Base-by-base conservation (phyloP, 2,329 filamentous ascomycete genomes). In the Dothideomycetes sp. region DNA sequence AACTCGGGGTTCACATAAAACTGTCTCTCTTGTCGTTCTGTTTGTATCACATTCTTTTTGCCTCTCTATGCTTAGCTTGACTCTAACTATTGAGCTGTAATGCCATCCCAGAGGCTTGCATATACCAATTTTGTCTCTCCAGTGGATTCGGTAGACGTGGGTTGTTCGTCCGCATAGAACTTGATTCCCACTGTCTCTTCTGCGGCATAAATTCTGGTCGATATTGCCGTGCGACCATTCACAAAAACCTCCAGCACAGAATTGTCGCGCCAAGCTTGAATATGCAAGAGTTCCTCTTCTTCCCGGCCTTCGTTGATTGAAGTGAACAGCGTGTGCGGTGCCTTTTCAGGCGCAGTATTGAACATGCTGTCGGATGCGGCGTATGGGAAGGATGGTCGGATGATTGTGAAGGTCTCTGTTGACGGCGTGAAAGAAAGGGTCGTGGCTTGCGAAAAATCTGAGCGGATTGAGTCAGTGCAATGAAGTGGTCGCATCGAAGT, bases 281-380 rank as follows among this genome's bases (percentile, higher is more conserved):
- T n/a, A n/a, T 29, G 27, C n/a, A 29, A 13, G n/a, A 13, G 27
- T 13, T 29, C 27, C 15, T 29, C 27, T 9, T 29, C 5, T 13
- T n/a, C n/a, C 15, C 8, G 5, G 6, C 27, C 27, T 29, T 8
- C 5, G n/a, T 29, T 13, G 5, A 29, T 5, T 5, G 31, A 45
- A 9, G 58, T 61, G 49, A 73, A 70, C 0, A 73, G 57, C 0
- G 69, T 72, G 41, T 70, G 68, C 0, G 69, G 65, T 0, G 64
- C 66, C 12, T 13, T 23, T 18, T 51, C 50, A 1, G 49, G 46
- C 4, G 42, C 27, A 17, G 44, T 47, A 39, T 49, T 52, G 44
- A 25, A 64, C 22, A 63, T 57, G 12, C 68, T 57, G 9, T 57
- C 54, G 0, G 46, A 18, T 16, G 63, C 52, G 5, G 34, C 44